These are phyloP conservation scores for Astraeus odoratus DNA, from an alignment of 768 basidiomycete species.

Conservation along the genomic window DNA sequence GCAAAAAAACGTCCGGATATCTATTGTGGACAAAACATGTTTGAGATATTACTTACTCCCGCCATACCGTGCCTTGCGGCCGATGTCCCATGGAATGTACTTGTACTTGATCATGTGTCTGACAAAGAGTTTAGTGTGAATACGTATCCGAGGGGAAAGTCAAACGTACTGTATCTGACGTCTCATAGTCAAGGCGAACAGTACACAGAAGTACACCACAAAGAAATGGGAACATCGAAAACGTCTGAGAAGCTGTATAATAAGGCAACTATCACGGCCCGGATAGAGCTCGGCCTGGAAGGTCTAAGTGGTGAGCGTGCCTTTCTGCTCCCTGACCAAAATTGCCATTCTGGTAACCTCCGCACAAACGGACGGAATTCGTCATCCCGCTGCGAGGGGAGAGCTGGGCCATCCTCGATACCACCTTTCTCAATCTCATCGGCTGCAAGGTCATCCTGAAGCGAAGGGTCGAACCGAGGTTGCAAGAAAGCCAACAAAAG, in stretches of 20 bases:
- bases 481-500: constrained; percentile 95
- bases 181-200: constrained; percentile 93
- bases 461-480: constrained; percentile 95
- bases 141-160: constrained; percentile 3
- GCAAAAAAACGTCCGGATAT: too few relatives aligned
- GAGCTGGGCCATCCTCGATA: constrained; percentile 44
- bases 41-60: constrained; percentile 36
- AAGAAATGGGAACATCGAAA: constrained; percentile 95
- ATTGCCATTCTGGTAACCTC: constrained; percentile 93
- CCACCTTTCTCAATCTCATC: constrained; percentile 95
- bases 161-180: constrained; percentile 83
- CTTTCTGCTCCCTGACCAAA: constrained; percentile 62
- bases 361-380: constrained; percentile 97
- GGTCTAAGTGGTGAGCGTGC: background rate
- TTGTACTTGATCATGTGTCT: constrained; percentile 99
- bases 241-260: constrained; percentile 74
- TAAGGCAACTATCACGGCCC: constrained; percentile 77
- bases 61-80: constrained; percentile 87
- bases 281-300: constrained; percentile 81
- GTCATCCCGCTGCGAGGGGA: constrained; percentile 74
- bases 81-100: constrained; percentile 93
- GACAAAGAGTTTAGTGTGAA: constrained; percentile 7
- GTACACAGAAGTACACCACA: constrained; percentile 91
- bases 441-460: constrained; percentile 88
- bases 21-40: constrained; percentile 1